Evolutionary conservation across 176 grass and related monocot genomes (phyloP), one percentile per base, ranked within the genome.

Genomic region (Secale cereale): DNA sequence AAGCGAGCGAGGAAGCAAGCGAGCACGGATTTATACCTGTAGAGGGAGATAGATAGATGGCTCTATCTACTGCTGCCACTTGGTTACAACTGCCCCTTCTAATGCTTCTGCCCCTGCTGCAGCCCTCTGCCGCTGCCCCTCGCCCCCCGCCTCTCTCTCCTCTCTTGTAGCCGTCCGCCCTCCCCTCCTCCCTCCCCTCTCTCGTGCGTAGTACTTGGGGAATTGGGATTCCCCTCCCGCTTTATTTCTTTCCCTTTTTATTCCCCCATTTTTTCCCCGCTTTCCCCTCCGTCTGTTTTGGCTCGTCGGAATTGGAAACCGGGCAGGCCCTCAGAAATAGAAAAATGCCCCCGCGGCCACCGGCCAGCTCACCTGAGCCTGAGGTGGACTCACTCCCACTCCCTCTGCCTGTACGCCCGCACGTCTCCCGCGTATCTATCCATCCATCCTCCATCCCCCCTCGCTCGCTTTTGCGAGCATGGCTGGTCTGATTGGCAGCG

Each of bases 21-120:
- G 65, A 85, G 82, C 61, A 89, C 70, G 78, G 63, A 90, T 90
- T 86, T 90, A 82, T 86, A 89, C 78, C 83, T 82, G 88, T 78
- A 86, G 78, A 77, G 76, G 57, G 30, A 69, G 3, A 56, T 89
- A 64, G 88, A 89, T 89, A 56, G 88, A 89, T 89, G 83, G 88
- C 88, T 82, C 78, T 89, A 86, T 89, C 88, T 77, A 82, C 78
- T 82, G 88, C 84, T 81, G 83, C 83, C 88, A 77, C 88, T 89
- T 89, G 87, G 87, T 88, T 80, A 79, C 76, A 62, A 88, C 87
- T 59, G 87, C 87, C 87, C 68, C 87, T 85, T 89, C 82, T 85
- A 74, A 89, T 81, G 87, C 87, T 81, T 85, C 87, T 81, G 77
- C 31, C 81, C 83, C 87, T 80, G 81, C 75, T 72, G 84, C 81